These are phyloP conservation scores for Penicillium expansum DNA, from an alignment of 2,329 filamentous ascomycete genomes.

Conservation along the genomic window DNA sequence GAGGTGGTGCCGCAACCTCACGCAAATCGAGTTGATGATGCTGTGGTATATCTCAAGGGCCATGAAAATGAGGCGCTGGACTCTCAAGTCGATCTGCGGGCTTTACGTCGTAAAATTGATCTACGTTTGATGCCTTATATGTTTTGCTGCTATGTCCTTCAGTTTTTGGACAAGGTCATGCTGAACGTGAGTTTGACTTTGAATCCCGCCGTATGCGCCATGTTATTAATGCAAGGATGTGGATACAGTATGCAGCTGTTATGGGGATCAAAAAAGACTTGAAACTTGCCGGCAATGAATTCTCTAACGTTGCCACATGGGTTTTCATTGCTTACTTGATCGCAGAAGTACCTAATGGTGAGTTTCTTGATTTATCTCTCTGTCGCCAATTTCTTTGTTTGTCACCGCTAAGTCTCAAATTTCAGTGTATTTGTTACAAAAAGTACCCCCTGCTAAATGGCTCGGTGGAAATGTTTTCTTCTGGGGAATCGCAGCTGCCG, in stretches of 20 bases:
- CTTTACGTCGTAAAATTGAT: constrained; percentile 32
- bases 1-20: constrained; percentile 1
- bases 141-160: constrained; percentile 34
- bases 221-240: background rate
- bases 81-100: constrained; percentile 18
- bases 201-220: too few relatives aligned
- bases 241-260: constrained; percentile 53
- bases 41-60: constrained; percentile 21
- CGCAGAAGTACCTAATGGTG: constrained; percentile 59
- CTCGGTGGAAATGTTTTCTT: constrained; percentile 57
- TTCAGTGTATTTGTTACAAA: constrained; percentile 23
- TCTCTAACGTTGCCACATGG: constrained; percentile 59
- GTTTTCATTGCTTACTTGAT: constrained; percentile 60
- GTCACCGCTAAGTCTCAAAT: background rate
- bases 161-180: constrained; percentile 37
- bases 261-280: constrained; percentile 60
- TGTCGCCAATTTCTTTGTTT: background rate
- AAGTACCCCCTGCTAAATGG: constrained; percentile 42
- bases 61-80: constrained; percentile 7
- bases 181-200: constrained; percentile 23
- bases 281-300: constrained; percentile 56
- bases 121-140: constrained; percentile 32
- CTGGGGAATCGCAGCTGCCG: constrained; percentile 45
- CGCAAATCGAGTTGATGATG: constrained; percentile 18
- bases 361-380: background rate